These are phyloP conservation scores for Acer saccharum DNA, from an alignment of 345 rosid genomes.

Conservation along the genomic window DNA sequence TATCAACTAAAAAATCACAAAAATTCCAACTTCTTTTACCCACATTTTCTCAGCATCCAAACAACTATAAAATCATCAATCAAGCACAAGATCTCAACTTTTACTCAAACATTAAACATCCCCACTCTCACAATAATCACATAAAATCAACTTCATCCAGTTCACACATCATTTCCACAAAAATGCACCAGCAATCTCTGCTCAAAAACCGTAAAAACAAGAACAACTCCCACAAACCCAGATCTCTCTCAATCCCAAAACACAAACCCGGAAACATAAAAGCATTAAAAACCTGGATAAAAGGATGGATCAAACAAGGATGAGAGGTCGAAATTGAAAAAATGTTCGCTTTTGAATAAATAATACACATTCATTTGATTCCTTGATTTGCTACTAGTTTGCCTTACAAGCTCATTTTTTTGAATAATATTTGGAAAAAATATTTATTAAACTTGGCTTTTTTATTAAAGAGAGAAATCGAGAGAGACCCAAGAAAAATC, in stretches of 20 bases:
- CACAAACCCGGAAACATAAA: conserved; percentile 19
- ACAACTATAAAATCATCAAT: background rate
- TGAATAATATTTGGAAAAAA: too few species aligned
- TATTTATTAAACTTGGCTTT: too few species aligned
- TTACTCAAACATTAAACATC: conserved; percentile 12
- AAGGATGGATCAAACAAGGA: background rate
- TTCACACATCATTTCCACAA: background rate
- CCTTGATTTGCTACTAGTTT: too few species aligned
- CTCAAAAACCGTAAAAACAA: conserved; percentile 7
- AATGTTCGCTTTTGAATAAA: too few species aligned
- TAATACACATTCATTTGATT: too few species aligned
- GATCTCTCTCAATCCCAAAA: conserved; percentile 26
- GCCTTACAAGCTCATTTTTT: too few species aligned
- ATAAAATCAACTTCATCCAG: background rate
- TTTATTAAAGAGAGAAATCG: too few species aligned
- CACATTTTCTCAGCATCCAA: conserved; percentile 10
- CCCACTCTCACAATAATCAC: conserved; percentile 4
- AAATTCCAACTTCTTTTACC: background rate
- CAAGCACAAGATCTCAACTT: conserved; percentile 26
- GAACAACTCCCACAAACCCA: conserved; percentile 24
- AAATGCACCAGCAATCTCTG: conserved; percentile 11
- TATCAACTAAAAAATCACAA: background rate
- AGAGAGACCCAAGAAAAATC: too few species aligned
- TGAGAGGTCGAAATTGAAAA: background rate
- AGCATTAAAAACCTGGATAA: background rate